A percentile compares a stretch with the other conserved stretches of the same genome.
These are phyloP conservation scores for Senecio squalidus DNA, from an alignment of 140 eudicot species.

Conservation along the genomic window DNA sequence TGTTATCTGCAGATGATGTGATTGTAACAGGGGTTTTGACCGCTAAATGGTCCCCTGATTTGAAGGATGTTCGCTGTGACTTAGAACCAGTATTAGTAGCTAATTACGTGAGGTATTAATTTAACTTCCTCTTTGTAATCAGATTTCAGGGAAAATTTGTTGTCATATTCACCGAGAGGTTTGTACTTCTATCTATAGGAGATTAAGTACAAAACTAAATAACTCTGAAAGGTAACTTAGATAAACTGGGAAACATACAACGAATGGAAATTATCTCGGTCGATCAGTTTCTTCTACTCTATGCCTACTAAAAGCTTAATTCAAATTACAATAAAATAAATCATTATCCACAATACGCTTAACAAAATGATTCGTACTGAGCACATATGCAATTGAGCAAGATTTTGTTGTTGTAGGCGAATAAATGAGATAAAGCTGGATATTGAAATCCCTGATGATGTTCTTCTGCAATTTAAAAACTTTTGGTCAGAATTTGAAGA, in stretches of 20 bases:
- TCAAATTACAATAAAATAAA: too few relatives aligned
- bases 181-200: too few relatives aligned
- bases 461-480: constrained; percentile 42
- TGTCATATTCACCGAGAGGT: too few relatives aligned
- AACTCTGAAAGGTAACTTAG: too few relatives aligned
- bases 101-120: constrained; percentile 69
- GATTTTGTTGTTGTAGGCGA: constrained; percentile 40
- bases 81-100: constrained; percentile 97
- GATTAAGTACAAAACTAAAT: too few relatives aligned
- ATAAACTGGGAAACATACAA: too few relatives aligned
- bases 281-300: too few relatives aligned
- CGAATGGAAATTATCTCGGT: too few relatives aligned
- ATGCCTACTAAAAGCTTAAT: too few relatives aligned
- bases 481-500: constrained; percentile 79
- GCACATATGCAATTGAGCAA: not conserved
- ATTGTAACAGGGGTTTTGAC: constrained; percentile 93
- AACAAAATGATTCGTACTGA: constrained; percentile 2
- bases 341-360: too few relatives aligned
- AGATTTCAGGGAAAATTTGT: too few relatives aligned
- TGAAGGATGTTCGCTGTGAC: constrained; percentile 93
- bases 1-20: constrained; percentile 69
- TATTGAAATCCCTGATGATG: constrained; percentile 70
- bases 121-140: too few relatives aligned
- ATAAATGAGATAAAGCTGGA: constrained; percentile 78
- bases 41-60: constrained; percentile 91